A percentile compares a stretch with the other conserved stretches of the same genome.
Conservation (phyloP, 306 rosid species). For the Quercus alba region DNA sequence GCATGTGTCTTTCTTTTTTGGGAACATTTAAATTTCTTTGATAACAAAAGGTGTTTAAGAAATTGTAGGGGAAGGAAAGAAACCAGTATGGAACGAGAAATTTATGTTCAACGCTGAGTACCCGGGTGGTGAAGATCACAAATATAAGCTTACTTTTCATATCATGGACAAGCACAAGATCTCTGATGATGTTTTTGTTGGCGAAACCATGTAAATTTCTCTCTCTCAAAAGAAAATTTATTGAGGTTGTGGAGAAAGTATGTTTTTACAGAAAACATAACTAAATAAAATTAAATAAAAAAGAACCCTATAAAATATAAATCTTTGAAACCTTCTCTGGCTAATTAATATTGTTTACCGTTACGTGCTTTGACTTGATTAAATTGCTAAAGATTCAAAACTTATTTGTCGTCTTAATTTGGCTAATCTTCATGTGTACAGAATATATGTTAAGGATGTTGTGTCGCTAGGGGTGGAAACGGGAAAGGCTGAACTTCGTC, state of each 20-base stretch:
- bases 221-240: no score
- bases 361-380: no score
- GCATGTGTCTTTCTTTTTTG: neutral
- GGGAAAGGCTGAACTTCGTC: slow-evolving; percentile 7
- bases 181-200: slow-evolving; percentile 7
- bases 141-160: slow-evolving; percentile 11
- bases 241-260: no score
- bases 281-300: no score
- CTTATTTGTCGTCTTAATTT: no score
- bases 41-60: neutral
- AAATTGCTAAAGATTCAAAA: no score
- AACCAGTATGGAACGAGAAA: slow-evolving; percentile 7
- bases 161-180: slow-evolving; percentile 10
- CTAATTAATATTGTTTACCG: no score
- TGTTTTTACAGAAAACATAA: no score
- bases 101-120: slow-evolving; percentile 6
- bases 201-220: neutral
- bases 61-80: slow-evolving; percentile 6
- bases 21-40: neutral
- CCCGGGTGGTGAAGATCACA: slow-evolving; percentile 5
- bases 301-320: no score
- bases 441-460: slow-evolving; percentile 18
- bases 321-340: no score
- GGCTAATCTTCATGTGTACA: neutral
- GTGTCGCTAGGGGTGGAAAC: slow-evolving; percentile 2